phyloP scores from a whole-genome alignment of 352 stramenopile genomes.

The Globisporangium yorkense region DNA sequence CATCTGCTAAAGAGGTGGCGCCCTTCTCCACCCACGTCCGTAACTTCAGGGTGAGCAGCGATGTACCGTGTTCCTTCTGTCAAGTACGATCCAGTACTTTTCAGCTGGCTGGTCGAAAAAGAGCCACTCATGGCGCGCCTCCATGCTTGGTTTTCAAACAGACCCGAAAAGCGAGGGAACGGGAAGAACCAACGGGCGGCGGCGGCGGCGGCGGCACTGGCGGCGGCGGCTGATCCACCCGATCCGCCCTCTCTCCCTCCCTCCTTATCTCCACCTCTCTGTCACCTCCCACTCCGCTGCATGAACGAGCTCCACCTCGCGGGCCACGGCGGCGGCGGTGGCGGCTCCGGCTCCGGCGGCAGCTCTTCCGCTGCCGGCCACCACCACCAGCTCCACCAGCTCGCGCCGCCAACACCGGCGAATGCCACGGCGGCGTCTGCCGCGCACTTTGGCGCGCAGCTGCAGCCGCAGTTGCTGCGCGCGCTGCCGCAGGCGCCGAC shows the following conservation, averaged over 20 bases:
- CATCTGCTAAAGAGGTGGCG: background rate
- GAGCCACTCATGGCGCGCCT: background rate
- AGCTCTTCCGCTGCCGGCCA: background rate
- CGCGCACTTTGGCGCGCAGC: background rate
- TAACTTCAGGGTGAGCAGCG: background rate
- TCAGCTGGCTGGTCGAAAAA: background rate
- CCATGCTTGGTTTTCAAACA: constrained; percentile 1
- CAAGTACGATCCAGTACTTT: background rate
- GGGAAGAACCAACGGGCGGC: constrained; percentile 1
- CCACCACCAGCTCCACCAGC: background rate
- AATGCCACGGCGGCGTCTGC: too few relatives aligned
- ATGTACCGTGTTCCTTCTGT: background rate
- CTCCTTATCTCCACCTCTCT: background rate
- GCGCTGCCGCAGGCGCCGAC: background rate
- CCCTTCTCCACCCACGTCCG: background rate
- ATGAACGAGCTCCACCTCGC: constrained; percentile 3
- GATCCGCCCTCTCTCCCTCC: background rate
- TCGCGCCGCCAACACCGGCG: background rate
- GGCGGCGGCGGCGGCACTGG: background rate
- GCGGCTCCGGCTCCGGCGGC: background rate
- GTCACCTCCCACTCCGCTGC: background rate
- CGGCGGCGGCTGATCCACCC: constrained; percentile 1
- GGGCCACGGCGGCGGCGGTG: background rate
- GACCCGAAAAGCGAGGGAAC: constrained; percentile 4
- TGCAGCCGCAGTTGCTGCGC: background rate